phyloP scores from a whole-genome alignment of 352 stramenopile genomes.

The Phytophthora sojae region DNA sequence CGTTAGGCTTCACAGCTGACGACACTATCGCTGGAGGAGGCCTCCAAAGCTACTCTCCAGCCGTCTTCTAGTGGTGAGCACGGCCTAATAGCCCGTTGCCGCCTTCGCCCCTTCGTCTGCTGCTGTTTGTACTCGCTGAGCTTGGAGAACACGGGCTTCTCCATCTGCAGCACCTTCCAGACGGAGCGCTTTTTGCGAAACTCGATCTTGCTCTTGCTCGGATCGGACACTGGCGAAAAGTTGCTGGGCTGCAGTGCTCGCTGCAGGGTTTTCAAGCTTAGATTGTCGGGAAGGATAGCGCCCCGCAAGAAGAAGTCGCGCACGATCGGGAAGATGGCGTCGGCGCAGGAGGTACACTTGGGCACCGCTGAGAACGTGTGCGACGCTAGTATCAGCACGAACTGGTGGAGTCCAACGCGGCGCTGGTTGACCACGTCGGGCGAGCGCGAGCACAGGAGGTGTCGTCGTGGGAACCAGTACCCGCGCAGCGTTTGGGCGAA shows the following conservation, averaged over 20 bases:
- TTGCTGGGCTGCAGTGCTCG: slow-evolving; percentile 43
- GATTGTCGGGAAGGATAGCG: slow-evolving; percentile 30
- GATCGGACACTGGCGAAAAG: slow-evolving; percentile 73
- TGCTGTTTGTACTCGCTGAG: slow-evolving; percentile 45
- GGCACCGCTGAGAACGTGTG: slow-evolving; percentile 84
- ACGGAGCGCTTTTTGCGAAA: slow-evolving; percentile 69
- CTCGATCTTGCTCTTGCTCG: slow-evolving; percentile 83
- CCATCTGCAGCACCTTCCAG: slow-evolving; percentile 69
- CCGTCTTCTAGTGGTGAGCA: slow-evolving; percentile 16
- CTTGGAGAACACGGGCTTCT: slow-evolving; percentile 65
- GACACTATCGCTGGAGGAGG: slow-evolving; percentile 3
- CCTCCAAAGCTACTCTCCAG: slow-evolving; percentile 16
- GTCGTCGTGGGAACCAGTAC: slow-evolving; percentile 73
- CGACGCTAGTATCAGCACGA: slow-evolving; percentile 58
- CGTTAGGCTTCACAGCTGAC: slow-evolving; percentile 11
- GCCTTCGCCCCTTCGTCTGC: slow-evolving; percentile 4
- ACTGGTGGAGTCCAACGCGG: slow-evolving; percentile 58
- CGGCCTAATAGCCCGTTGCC: slow-evolving; percentile 10
- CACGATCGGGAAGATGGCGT: slow-evolving; percentile 61
- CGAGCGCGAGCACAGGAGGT: slow-evolving; percentile 57
- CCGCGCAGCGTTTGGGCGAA: slow-evolving; percentile 67
- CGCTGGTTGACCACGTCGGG: slow-evolving; percentile 56
- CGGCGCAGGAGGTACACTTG: slow-evolving; percentile 72
- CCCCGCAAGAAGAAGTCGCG: slow-evolving; percentile 68
- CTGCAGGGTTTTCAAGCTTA: slow-evolving; percentile 44